phyloP scores from a whole-genome alignment of 179 eudicot species.

The Silene noctiflora region DNA sequence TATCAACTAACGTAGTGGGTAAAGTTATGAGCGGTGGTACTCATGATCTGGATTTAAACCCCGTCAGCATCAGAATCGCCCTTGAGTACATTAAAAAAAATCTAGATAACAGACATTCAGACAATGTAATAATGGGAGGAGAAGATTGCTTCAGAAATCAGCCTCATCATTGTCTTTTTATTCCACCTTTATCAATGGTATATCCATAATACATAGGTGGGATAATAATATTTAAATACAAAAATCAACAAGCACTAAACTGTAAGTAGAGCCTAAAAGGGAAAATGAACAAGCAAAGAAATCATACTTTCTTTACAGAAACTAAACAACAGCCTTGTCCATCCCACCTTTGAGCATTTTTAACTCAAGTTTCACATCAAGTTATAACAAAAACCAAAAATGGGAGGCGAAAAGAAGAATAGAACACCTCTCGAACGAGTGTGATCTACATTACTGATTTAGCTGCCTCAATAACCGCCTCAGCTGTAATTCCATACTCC shows the following conservation, averaged over 20 bases:
- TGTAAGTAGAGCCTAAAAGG: slow-evolving; percentile 20
- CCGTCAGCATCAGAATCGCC: no score
- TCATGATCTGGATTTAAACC: no score
- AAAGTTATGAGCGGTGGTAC: no score
- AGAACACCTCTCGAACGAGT: background rate
- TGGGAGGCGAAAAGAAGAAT: slow-evolving; percentile 9
- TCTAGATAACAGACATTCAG: background rate
- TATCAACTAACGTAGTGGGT: no score
- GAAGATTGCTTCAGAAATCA: slow-evolving; percentile 14
- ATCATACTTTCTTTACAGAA: slow-evolving; percentile 14
- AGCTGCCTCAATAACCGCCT: slow-evolving; percentile 51
- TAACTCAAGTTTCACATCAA: slow-evolving; percentile 17
- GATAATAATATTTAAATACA: slow-evolving; percentile 17
- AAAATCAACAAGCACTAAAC: slow-evolving; percentile 15
- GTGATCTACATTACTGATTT: slow-evolving; percentile 27
- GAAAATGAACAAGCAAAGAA: slow-evolving; percentile 12
- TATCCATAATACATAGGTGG: slow-evolving; percentile 13
- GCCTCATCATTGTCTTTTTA: slow-evolving; percentile 25
- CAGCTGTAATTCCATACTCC: slow-evolving; percentile 55
- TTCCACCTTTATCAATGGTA: slow-evolving; percentile 11
- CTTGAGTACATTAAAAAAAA: no score
- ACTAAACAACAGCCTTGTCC: slow-evolving; percentile 10
- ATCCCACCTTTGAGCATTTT: slow-evolving; percentile 19
- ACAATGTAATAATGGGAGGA: background rate
- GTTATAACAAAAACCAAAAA: slow-evolving; percentile 25